Evolutionary conservation across 257 asterid genomes (phyloP).

Genomic region (Przewalskia tangutica): DNA sequence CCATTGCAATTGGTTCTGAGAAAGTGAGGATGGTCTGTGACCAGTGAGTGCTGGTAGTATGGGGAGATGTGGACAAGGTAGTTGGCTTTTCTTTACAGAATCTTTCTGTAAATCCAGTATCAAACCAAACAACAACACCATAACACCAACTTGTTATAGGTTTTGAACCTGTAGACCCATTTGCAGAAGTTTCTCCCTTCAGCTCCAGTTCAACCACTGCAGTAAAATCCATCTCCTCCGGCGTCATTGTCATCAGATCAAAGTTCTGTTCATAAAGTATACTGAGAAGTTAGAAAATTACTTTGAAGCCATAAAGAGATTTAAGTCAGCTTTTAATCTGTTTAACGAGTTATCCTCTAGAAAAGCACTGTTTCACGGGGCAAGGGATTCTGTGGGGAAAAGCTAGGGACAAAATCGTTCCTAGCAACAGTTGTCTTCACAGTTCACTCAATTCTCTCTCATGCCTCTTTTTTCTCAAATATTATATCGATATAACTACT

Average conservation of each 20-base stretch:
- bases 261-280: constrained; percentile 40
- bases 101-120: constrained; percentile 70
- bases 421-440: neutral
- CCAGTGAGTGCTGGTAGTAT: constrained; percentile 78
- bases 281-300: neutral
- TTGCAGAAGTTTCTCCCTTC: constrained; percentile 10
- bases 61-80: constrained; percentile 77
- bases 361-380: neutral
- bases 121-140: constrained; percentile 91
- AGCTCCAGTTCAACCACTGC: constrained; percentile 57
- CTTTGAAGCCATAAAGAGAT: neutral
- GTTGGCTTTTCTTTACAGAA: constrained; percentile 74
- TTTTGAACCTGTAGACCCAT: constrained; percentile 12
- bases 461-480: neutral
- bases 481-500: neutral
- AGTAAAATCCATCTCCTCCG: constrained; percentile 77
- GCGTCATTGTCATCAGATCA: constrained; percentile 77
- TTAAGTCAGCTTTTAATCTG: neutral
- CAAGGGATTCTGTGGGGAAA: neutral
- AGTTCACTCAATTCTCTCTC: neutral
- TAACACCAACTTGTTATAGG: constrained; percentile 39
- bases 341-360: neutral
- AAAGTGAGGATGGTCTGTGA: constrained; percentile 84
- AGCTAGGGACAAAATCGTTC: neutral
- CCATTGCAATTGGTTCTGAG: constrained; percentile 67